Evolutionary conservation across 176 grass and related monocot genomes (phyloP).

Genomic region (Olyra latifolia): DNA sequence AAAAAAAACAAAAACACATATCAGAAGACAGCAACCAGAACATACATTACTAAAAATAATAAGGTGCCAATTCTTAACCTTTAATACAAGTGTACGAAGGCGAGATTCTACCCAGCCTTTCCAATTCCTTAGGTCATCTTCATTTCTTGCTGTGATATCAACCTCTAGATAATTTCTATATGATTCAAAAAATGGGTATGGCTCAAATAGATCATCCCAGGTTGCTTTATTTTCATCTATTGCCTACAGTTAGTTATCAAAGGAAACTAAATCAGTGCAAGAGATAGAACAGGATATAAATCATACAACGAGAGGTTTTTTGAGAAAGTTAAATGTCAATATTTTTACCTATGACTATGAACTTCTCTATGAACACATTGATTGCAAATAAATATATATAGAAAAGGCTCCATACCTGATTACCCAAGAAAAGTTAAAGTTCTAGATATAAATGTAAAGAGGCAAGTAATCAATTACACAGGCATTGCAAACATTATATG

Average conservation of each 20-base stretch:
- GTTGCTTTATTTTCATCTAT: conserved; percentile 70
- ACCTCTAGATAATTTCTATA: conserved; percentile 88
- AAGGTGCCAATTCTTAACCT: conserved; percentile 50
- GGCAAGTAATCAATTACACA: neutral
- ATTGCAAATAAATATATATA: neutral
- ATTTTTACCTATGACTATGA: neutral
- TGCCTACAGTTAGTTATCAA: conserved; percentile 51
- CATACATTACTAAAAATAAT: conserved; percentile 20
- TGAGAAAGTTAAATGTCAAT: conserved; percentile 4
- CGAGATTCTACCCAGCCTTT: conserved; percentile 97
- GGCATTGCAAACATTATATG: conserved; percentile 12
- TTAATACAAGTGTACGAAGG: conserved; percentile 80
- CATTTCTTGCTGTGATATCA: conserved; percentile 70
- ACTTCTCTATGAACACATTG: neutral
- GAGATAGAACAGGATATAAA: neutral
- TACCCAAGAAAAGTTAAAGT: neutral
- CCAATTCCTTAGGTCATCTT: conserved; percentile 90
- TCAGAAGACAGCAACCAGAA: neutral
- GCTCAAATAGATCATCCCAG: conserved; percentile 70
- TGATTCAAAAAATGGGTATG: conserved; percentile 88
- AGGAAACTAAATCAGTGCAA: conserved; percentile 2
- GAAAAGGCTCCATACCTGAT: neutral
- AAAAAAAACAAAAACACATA: neutral
- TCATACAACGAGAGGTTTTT: neutral
- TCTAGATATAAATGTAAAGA: conserved; percentile 10